phyloP scores from a whole-genome alignment of 192 early-diverging fungal species.

The Backusella westeae region DNA sequence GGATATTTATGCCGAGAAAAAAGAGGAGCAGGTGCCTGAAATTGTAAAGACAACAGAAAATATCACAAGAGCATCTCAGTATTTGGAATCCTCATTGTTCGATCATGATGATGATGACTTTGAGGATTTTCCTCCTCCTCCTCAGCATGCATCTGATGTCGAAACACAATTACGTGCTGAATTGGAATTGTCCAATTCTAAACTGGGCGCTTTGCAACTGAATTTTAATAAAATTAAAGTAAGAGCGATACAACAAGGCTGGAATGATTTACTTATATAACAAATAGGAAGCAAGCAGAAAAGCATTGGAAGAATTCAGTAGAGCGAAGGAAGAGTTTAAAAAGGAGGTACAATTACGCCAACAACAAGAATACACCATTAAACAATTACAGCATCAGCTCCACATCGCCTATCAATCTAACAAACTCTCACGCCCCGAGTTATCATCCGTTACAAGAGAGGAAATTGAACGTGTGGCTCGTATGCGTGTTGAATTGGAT shows the following conservation, averaged over 20 bases:
- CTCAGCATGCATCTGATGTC: slow-evolving; percentile 3
- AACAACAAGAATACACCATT: slow-evolving; percentile 24
- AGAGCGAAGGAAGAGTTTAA: slow-evolving; percentile 45
- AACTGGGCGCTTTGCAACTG: not conserved
- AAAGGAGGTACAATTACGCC: slow-evolving; percentile 28
- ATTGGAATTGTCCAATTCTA: not conserved
- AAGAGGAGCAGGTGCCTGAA: not conserved
- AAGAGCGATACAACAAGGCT: not conserved
- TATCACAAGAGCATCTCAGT: slow-evolving; percentile 18
- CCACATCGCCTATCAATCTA: slow-evolving; percentile 11
- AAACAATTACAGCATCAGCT: slow-evolving; percentile 31
- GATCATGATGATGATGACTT: slow-evolving; percentile 16
- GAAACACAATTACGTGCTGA: not conserved
- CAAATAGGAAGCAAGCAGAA: slow-evolving; percentile 29
- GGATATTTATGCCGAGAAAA: not conserved
- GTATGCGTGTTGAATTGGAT: slow-evolving; percentile 28
- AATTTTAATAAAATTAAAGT: slow-evolving; percentile 9
- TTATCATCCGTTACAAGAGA: slow-evolving; percentile 18
- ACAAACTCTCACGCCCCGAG: slow-evolving; percentile 9
- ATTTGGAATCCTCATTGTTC: slow-evolving; percentile 11
- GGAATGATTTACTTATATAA: not conserved
- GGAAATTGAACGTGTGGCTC: slow-evolving; percentile 30
- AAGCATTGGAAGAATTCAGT: slow-evolving; percentile 35
- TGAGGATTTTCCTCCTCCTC: slow-evolving; percentile 13
- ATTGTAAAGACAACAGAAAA: not conserved